Evolutionary conservation across 1,139 yeast genomes (phyloP).

Genomic region (Yamadazyma songkhlaensis): DNA sequence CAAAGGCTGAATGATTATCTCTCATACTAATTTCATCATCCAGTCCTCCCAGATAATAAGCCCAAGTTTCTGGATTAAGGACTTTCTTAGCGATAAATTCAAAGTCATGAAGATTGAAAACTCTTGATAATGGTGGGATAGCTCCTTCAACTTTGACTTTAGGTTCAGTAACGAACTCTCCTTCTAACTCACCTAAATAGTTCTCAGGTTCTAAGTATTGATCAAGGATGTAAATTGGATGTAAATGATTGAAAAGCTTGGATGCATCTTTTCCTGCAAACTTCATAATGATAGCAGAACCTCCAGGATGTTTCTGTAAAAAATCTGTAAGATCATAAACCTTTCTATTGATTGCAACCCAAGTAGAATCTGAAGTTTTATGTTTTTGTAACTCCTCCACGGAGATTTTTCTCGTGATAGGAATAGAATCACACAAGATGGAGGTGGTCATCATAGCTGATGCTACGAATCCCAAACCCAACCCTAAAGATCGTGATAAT

Average conservation of each 20-base stretch:
- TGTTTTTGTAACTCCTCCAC: slow-evolving; percentile 7
- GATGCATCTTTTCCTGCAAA: slow-evolving; percentile 30
- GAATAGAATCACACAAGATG: slow-evolving; percentile 3
- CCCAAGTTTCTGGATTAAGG: slow-evolving; percentile 72
- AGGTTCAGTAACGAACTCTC: slow-evolving; percentile 4
- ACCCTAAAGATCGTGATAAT: slow-evolving; percentile 1
- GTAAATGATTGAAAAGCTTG: slow-evolving; percentile 11
- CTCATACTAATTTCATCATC: slow-evolving; percentile 83
- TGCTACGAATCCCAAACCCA: not conserved
- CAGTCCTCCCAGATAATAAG: slow-evolving; percentile 82
- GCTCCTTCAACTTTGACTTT: slow-evolving; percentile 1
- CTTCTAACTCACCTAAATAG: slow-evolving; percentile 7
- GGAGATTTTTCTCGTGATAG: slow-evolving; percentile 1
- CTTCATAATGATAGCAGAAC: slow-evolving; percentile 20
- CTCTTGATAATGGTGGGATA: slow-evolving; percentile 51
- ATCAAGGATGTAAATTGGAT: slow-evolving; percentile 9
- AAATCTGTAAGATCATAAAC: slow-evolving; percentile 30
- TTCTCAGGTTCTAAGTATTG: slow-evolving; percentile 7
- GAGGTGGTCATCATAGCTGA: slow-evolving; percentile 3
- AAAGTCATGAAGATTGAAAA: slow-evolving; percentile 66
- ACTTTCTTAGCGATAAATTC: slow-evolving; percentile 73
- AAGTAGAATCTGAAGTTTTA: slow-evolving; percentile 9
- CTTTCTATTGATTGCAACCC: slow-evolving; percentile 27
- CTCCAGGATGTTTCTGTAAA: slow-evolving; percentile 25
- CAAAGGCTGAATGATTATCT: slow-evolving; percentile 81